phyloP scores from a whole-genome alignment of 192 early-diverging fungal species.

The Backusella liffmaniae region DNA sequence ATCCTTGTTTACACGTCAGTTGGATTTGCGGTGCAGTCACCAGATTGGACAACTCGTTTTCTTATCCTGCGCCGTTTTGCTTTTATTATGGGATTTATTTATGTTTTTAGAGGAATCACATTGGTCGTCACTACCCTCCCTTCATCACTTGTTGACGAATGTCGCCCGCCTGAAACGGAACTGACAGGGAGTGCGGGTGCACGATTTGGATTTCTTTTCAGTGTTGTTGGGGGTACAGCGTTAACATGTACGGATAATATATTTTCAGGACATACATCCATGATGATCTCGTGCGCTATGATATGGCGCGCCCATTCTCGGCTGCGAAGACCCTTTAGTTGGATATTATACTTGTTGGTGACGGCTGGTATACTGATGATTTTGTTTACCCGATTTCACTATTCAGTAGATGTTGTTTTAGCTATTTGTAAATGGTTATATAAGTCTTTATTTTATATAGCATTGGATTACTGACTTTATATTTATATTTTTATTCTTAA shows the following conservation, averaged over 20 bases:
- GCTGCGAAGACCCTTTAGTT: constrained; percentile 40
- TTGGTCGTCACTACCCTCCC: constrained; percentile 58
- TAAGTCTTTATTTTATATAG: no score
- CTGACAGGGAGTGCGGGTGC: constrained; percentile 36
- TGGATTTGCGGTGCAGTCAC: constrained; percentile 38
- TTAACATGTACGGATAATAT: constrained; percentile 64
- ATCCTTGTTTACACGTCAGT: constrained; percentile 43
- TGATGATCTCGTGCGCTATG: constrained; percentile 51
- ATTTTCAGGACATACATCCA: constrained; percentile 60
- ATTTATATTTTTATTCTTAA: background rate
- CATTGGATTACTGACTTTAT: background rate
- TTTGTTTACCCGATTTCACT: constrained; percentile 55
- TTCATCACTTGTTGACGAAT: constrained; percentile 38
- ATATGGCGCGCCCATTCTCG: constrained; percentile 56
- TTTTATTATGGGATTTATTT: constrained; percentile 55
- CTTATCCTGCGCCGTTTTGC: constrained; percentile 51
- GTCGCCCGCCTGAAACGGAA: constrained; percentile 38
- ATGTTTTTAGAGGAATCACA: constrained; percentile 54
- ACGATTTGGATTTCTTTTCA: constrained; percentile 42
- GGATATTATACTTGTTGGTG: constrained; percentile 37
- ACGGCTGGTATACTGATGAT: constrained; percentile 48
- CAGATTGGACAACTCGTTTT: constrained; percentile 50
- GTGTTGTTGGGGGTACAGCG: constrained; percentile 47
- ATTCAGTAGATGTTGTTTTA: constrained; percentile 60
- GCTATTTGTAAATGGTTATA: constrained; percentile 33